A percentile compares a stretch with the other conserved stretches of the same genome.
These are phyloP conservation scores for Iris pallida DNA, from an alignment of 116 monocot species.

Conservation along the genomic window DNA sequence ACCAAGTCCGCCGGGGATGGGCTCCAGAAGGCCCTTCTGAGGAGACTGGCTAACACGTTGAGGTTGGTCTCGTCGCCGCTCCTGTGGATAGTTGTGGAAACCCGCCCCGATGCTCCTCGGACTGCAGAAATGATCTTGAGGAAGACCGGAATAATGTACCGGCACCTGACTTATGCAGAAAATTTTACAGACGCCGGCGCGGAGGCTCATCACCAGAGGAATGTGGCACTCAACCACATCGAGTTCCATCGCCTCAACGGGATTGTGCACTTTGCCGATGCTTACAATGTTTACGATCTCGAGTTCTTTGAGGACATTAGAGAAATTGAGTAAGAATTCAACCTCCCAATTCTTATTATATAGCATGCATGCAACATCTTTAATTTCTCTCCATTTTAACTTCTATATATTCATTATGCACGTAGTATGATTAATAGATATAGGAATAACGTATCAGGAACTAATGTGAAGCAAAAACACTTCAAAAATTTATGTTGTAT, in stretches of 20 bases:
- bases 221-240: slow-evolving; percentile 62
- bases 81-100: slow-evolving; percentile 73
- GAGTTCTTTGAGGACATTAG: slow-evolving; percentile 74
- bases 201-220: slow-evolving; percentile 43
- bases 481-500: too few species aligned
- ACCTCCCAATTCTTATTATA: too few species aligned
- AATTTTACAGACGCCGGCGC: slow-evolving; percentile 42
- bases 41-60: slow-evolving; percentile 49
- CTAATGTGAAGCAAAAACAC: too few species aligned
- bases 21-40: slow-evolving; percentile 28
- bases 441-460: too few species aligned
- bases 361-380: too few species aligned
- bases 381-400: too few species aligned
- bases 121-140: slow-evolving; percentile 51
- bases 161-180: slow-evolving; percentile 49
- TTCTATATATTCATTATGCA: too few species aligned
- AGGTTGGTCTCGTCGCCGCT: slow-evolving; percentile 65
- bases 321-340: slow-evolving; percentile 63
- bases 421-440: too few species aligned
- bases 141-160: slow-evolving; percentile 68
- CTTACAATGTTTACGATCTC: slow-evolving; percentile 51
- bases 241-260: slow-evolving; percentile 75
- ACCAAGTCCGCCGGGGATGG: slow-evolving; percentile 17
- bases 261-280: slow-evolving; percentile 75
- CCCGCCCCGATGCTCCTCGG: slow-evolving; percentile 15